Evolutionary conservation across 2,329 filamentous ascomycete genomes (phyloP).

Genomic region (Zymoseptoria tritici): DNA sequence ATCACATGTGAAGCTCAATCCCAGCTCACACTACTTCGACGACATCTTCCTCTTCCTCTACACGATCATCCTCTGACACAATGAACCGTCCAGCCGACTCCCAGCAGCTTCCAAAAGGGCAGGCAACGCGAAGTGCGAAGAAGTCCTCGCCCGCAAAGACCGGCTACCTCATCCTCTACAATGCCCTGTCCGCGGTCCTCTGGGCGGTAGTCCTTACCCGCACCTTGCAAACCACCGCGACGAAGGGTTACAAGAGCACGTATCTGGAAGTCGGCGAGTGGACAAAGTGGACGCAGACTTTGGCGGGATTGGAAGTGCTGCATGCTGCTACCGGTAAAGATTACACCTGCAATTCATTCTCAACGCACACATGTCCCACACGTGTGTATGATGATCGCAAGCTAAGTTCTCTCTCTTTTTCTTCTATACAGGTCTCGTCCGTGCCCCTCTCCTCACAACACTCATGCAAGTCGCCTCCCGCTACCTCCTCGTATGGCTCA

Average conservation of each 20-base stretch:
- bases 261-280: slow-evolving; percentile 58
- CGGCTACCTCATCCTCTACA: slow-evolving; percentile 76
- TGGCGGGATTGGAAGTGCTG: slow-evolving; percentile 73
- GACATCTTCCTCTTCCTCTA: background rate
- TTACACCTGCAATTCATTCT: background rate
- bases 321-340: slow-evolving; percentile 69
- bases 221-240: slow-evolving; percentile 48
- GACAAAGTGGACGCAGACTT: slow-evolving; percentile 72
- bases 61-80: background rate
- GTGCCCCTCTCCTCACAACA: slow-evolving; percentile 78
- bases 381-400: background rate
- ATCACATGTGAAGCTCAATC: background rate
- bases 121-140: slow-evolving; percentile 5
- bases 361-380: background rate
- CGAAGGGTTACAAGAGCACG: slow-evolving; percentile 45
- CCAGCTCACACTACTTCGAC: background rate
- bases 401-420: background rate
- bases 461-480: slow-evolving; percentile 83
- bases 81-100: slow-evolving; percentile 24
- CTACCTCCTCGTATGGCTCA: slow-evolving; percentile 79
- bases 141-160: slow-evolving; percentile 24
- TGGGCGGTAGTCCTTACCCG: slow-evolving; percentile 73
- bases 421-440: slow-evolving; percentile 60
- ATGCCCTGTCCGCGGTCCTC: slow-evolving; percentile 64
- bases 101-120: slow-evolving; percentile 14